A percentile compares a stretch with the other conserved stretches of the same genome.
Evolutionary conservation across 768 basidiomycete species (phyloP).

Genomic region (Melanogaster broomeanus): DNA sequence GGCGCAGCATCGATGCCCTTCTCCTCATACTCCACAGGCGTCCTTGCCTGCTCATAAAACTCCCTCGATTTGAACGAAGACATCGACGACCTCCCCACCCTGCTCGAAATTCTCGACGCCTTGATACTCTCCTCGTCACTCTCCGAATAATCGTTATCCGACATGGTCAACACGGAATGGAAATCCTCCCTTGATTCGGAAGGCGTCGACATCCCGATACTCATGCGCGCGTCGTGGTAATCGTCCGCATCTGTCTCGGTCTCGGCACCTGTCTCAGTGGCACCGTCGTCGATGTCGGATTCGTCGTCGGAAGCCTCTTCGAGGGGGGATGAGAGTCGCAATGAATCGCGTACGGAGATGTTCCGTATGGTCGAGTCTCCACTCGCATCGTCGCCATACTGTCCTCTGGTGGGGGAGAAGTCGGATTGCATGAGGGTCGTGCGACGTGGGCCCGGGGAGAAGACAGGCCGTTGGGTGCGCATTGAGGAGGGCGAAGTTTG

Average conservation of each 20-base stretch:
- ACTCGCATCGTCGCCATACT: constrained; percentile 37
- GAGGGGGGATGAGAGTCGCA: constrained; percentile 13
- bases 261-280: constrained; percentile 65
- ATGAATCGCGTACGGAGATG: constrained; percentile 20
- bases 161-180: constrained; percentile 71
- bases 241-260: constrained; percentile 71
- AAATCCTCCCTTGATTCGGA: constrained; percentile 72
- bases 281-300: constrained; percentile 42
- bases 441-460: constrained; percentile 34
- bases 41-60: constrained; percentile 2
- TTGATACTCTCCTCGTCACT: constrained; percentile 75
- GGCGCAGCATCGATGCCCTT: constrained; percentile 37
- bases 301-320: constrained; percentile 37
- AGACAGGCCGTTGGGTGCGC: constrained; percentile 18
- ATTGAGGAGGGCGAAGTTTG: constrained; percentile 39
- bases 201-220: constrained; percentile 59
- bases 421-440: constrained; percentile 53
- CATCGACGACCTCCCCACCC: constrained; percentile 25
- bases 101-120: constrained; percentile 50
- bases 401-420: constrained; percentile 25
- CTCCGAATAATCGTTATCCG: constrained; percentile 66
- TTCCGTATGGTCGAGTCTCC: constrained; percentile 34
- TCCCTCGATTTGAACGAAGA: constrained; percentile 20
- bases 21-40: constrained; percentile 53
- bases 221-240: constrained; percentile 78